These are phyloP conservation scores for Paspalum vaginatum DNA, from an alignment of 176 grass and related monocot genomes.

Conservation along the genomic window DNA sequence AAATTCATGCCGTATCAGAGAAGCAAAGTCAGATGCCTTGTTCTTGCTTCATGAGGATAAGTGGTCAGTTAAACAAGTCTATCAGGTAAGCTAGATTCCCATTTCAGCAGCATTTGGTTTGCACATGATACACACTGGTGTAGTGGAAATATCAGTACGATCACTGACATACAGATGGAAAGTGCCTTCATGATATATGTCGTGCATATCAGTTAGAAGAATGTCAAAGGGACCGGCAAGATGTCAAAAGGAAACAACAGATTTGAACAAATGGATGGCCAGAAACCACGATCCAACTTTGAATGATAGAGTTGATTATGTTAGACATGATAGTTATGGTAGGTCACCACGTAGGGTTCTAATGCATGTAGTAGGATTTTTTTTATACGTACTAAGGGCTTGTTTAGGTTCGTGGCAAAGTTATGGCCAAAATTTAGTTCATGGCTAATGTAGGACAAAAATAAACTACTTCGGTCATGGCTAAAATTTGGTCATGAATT, in stretches of 20 bases:
- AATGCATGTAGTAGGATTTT: background rate
- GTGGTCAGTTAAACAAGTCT: conserved; percentile 38
- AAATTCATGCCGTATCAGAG: background rate
- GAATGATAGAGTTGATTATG: conserved; percentile 14
- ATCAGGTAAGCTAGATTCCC: conserved; percentile 36
- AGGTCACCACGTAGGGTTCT: conserved; percentile 28
- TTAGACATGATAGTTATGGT: conserved; percentile 23
- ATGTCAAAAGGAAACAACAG: conserved; percentile 31
- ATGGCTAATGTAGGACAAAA: too few species aligned
- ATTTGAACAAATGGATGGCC: conserved; percentile 45
- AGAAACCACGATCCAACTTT: conserved; percentile 11
- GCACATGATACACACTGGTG: background rate
- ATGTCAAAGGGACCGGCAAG: conserved; percentile 32
- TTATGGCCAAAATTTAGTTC: too few species aligned
- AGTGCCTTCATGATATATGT: background rate
- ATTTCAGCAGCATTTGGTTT: conserved; percentile 28
- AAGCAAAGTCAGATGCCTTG: conserved; percentile 10
- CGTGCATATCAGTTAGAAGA: background rate
- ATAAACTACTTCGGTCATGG: too few species aligned
- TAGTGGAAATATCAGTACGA: background rate
- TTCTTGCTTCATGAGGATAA: conserved; percentile 32
- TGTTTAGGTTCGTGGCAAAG: too few species aligned
- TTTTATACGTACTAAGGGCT: too few species aligned
- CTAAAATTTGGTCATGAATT: too few species aligned
- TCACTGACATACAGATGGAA: conserved; percentile 17